phyloP scores from a whole-genome alignment of 2,329 filamentous ascomycete genomes.

The Neoscytalidium dimidiatum region DNA sequence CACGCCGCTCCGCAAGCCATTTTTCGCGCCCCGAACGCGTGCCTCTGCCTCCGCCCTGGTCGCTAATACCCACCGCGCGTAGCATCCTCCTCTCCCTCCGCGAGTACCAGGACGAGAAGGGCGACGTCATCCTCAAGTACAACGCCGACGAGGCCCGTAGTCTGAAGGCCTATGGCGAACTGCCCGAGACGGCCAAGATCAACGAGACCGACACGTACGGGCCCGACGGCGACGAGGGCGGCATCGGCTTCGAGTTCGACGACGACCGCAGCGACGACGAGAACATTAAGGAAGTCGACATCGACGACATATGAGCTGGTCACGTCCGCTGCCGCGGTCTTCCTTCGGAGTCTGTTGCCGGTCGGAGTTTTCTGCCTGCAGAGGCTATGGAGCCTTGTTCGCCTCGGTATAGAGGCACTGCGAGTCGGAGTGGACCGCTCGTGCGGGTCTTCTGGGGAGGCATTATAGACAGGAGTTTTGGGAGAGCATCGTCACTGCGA shows the following conservation, averaged over 20 bases:
- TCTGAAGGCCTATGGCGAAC: conserved; percentile 95
- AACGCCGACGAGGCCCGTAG: conserved; percentile 81
- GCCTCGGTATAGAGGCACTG: neutral
- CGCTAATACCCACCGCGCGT: neutral
- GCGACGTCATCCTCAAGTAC: conserved; percentile 82
- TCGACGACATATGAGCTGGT: conserved; percentile 78
- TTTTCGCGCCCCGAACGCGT: conserved; percentile 35
- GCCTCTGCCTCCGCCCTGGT: neutral
- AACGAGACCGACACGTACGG: conserved; percentile 97
- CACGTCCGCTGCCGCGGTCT: too few species aligned
- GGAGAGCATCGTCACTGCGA: neutral
- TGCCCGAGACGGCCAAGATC: conserved; percentile 98
- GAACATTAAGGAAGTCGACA: conserved; percentile 80
- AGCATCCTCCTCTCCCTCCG: conserved; percentile 64
- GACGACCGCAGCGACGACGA: conserved; percentile 75
- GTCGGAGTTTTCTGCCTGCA: neutral
- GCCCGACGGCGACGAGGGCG: conserved; percentile 84
- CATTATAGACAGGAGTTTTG: neutral
- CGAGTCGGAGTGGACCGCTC: neutral
- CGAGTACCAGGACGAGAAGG: conserved; percentile 93
- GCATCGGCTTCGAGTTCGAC: conserved; percentile 98
- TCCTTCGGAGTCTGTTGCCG: neutral
- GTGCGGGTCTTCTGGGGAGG: conserved; percentile 9
- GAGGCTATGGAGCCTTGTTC: neutral
- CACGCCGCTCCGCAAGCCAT: neutral